Base-by-base conservation (phyloP, 2,329 filamentous ascomycete species). In the Akanthomyces uredinophilus region DNA sequence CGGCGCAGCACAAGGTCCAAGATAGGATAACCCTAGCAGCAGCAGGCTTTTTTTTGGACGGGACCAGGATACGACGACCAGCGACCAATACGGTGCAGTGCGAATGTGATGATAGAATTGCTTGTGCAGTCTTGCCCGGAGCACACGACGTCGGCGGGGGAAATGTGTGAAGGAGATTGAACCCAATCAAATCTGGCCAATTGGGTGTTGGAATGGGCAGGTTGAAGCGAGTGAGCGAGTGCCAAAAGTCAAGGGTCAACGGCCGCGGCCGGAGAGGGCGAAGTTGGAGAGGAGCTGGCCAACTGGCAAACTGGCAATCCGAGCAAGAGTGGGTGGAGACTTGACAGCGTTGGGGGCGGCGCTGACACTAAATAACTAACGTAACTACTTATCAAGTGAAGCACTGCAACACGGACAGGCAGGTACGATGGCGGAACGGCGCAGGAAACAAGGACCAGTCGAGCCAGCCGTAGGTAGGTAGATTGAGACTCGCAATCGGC, bases 1-100 rank as follows among this genome's bases (percentile, higher is more conserved):
- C 41, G 53, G 53, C 39, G 41, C 53, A 56, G 53, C 41, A 56
- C 53, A n/a, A 56, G 53, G 53, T 47, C 41, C 41, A 20, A n/a
- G 43, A 58, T 47, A 32, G 27, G 43, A 49, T 37, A 49, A 32
- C 55, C 43, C 44, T 20, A 49, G 32, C 29, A 58, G 41, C 41
- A 18, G 29, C 27, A 46, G 27, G n/a, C 27, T 24, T 10, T 35
- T 55, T 27, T 55, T 27, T 35, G 5, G 43, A 43, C 41, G 22
- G 37, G 22, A 54, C 37, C 11, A 27, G 14, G 52, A 54, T 22
- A 32, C 35, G 16, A 22, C 52, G 22, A 27, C 20, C 44, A 4
- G 29, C 55, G 55, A 50, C 55, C 55, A 58, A 58, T 50, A 58
- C 55, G 11, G 18, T 32, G 13, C 29, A 24, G 43, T 24, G n/a